A percentile compares a stretch with the other conserved stretches of the same genome.
Evolutionary conservation across 1,284 basidiomycete genomes (phyloP).

Genomic region (Malassezia obtusa): DNA sequence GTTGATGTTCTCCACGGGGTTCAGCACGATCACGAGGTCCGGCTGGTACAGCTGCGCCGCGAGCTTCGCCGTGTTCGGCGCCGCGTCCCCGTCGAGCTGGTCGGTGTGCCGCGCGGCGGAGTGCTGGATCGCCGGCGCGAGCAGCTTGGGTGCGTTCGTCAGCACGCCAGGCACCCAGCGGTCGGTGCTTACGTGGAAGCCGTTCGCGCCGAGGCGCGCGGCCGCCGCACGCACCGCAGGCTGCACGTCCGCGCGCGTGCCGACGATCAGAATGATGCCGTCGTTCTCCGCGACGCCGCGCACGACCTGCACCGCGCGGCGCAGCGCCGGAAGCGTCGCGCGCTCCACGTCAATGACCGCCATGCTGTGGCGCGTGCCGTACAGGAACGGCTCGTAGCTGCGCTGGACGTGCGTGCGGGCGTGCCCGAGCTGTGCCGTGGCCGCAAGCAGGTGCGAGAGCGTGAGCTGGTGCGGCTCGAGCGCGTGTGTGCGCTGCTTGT

Average conservation of each 20-base stretch:
- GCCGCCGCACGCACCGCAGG: constrained; percentile 69
- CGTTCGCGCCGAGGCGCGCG: constrained; percentile 58
- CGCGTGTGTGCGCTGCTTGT: constrained; percentile 63
- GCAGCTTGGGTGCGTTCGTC: constrained; percentile 67
- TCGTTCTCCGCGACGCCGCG: constrained; percentile 70
- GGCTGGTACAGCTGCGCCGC: constrained; percentile 60
- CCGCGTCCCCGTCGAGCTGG: constrained; percentile 11
- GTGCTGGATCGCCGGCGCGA: constrained; percentile 36
- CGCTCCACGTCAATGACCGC: constrained; percentile 92
- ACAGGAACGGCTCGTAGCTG: constrained; percentile 83
- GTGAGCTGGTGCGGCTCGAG: constrained; percentile 60
- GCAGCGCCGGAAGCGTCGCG: constrained; percentile 72
- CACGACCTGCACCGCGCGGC: constrained; percentile 77
- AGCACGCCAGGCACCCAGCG: constrained; percentile 89
- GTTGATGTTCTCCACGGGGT: constrained; percentile 67
- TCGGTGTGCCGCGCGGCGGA: constrained; percentile 2
- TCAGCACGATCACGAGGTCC: constrained; percentile 79
- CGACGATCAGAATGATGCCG: constrained; percentile 81
- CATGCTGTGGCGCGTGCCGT: constrained; percentile 78
- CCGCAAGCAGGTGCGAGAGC: constrained; percentile 77
- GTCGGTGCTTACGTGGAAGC: constrained; percentile 66
- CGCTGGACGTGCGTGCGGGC: constrained; percentile 69
- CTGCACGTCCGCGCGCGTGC: constrained; percentile 69
- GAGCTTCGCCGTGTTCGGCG: constrained; percentile 46
- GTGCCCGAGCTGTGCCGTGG: constrained; percentile 91